These are phyloP conservation scores for Ogataea parapolymorpha DNA, from an alignment of 805 yeast species.

Conservation along the genomic window DNA sequence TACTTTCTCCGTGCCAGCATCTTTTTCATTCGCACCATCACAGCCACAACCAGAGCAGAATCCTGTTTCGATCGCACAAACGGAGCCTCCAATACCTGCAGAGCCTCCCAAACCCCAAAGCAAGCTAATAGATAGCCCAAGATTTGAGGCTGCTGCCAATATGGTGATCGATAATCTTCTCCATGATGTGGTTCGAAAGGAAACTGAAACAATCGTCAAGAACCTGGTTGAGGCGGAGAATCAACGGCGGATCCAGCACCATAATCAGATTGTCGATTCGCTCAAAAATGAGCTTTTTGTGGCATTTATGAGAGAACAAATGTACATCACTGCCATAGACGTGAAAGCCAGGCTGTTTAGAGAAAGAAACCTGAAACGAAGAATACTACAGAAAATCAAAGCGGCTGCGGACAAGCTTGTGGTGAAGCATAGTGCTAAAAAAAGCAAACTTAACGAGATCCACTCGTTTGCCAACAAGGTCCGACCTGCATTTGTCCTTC, in stretches of 20 bases:
- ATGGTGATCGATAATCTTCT: constrained; percentile 26
- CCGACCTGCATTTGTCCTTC: constrained; percentile 13
- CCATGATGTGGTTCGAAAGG: constrained; percentile 25
- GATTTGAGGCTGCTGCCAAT: constrained; percentile 31
- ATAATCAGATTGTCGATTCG: constrained; percentile 30
- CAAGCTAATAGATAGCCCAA: constrained; percentile 16
- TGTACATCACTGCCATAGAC: constrained; percentile 41
- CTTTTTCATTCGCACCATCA: not conserved
- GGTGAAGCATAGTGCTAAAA: constrained; percentile 29
- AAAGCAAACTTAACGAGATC: constrained; percentile 40
- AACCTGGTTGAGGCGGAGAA: constrained; percentile 1
- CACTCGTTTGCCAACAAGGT: constrained; percentile 27
- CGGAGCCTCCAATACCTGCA: not conserved
- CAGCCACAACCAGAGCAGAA: not conserved
- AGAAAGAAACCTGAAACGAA: constrained; percentile 30
- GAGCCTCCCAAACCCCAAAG: constrained; percentile 1
- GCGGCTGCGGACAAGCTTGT: constrained; percentile 25
- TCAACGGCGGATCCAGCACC: constrained; percentile 16
- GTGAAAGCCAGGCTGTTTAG: constrained; percentile 44
- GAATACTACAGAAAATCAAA: constrained; percentile 33
- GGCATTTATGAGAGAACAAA: constrained; percentile 60
- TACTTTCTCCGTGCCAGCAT: not conserved
- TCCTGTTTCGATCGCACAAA: not conserved
- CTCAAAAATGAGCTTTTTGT: constrained; percentile 50
- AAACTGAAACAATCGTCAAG: constrained; percentile 19